Conservation (phyloP, 1,284 basidiomycete species). For the Puccinia novopanici region DNA sequence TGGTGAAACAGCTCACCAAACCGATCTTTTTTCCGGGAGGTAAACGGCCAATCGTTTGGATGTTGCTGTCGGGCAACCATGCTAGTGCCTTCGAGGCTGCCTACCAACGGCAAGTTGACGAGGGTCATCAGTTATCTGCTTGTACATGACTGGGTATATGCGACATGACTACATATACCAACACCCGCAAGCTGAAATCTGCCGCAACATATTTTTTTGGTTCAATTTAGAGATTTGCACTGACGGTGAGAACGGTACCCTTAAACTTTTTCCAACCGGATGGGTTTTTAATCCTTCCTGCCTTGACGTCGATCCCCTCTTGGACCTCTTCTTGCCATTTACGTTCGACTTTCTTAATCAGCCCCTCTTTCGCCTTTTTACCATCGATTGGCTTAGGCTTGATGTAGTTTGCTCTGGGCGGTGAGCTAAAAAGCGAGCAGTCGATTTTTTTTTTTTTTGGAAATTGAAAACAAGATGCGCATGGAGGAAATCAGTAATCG, state of each 20-base stretch:
- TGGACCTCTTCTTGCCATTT: too few relatives aligned
- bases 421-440: slow-evolving; percentile 30
- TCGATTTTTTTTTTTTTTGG: too few relatives aligned
- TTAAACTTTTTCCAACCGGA: slow-evolving; percentile 48
- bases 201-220: not conserved
- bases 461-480: not conserved
- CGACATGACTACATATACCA: too few relatives aligned
- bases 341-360: slow-evolving; percentile 46
- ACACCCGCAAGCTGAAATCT: too few relatives aligned
- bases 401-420: slow-evolving; percentile 38
- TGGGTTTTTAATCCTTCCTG: slow-evolving; percentile 38
- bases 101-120: slow-evolving; percentile 7
- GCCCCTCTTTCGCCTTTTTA: slow-evolving; percentile 30
- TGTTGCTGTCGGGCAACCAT: slow-evolving; percentile 43
- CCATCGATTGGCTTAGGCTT: slow-evolving; percentile 37
- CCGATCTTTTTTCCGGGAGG: slow-evolving; percentile 47
- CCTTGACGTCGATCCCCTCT: slow-evolving; percentile 45
- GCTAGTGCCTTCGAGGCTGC: slow-evolving; percentile 22
- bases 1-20: slow-evolving; percentile 19
- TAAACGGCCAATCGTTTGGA: slow-evolving; percentile 38
- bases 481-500: not conserved
- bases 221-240: not conserved
- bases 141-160: too few relatives aligned
- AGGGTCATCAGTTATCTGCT: too few relatives aligned
- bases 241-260: slow-evolving; percentile 30